These are phyloP conservation scores for Pseudocercospora fijiensis DNA, from an alignment of 2,329 filamentous ascomycete species.

Conservation along the genomic window DNA sequence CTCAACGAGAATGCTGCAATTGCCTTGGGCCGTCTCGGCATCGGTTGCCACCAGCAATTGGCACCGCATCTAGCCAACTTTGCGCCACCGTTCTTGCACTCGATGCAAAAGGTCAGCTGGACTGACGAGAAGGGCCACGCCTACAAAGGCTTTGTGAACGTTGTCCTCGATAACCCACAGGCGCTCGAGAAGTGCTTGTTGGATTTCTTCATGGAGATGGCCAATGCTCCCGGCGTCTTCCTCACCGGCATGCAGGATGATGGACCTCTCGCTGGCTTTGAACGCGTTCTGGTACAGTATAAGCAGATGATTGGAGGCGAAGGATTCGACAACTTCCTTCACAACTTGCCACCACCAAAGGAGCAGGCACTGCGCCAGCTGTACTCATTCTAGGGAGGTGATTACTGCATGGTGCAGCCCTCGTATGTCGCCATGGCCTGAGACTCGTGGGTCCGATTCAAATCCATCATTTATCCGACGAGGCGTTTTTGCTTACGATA, in stretches of 20 bases:
- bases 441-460: background rate
- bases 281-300: slow-evolving; percentile 57
- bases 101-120: slow-evolving; percentile 80
- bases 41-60: slow-evolving; percentile 72
- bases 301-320: slow-evolving; percentile 52
- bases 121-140: slow-evolving; percentile 94
- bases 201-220: slow-evolving; percentile 81
- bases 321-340: slow-evolving; percentile 54
- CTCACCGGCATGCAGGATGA: slow-evolving; percentile 60
- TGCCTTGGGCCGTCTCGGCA: slow-evolving; percentile 81
- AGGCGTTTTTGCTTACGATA: slow-evolving; percentile 26
- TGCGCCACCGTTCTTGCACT: slow-evolving; percentile 75
- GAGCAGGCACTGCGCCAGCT: slow-evolving; percentile 46
- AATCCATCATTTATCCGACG: slow-evolving; percentile 12
- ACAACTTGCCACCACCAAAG: slow-evolving; percentile 46
- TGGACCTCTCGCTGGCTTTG: slow-evolving; percentile 68
- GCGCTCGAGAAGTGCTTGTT: slow-evolving; percentile 85
- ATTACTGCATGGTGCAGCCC: slow-evolving; percentile 16
- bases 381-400: slow-evolving; percentile 42
- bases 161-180: slow-evolving; percentile 82
- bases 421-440: slow-evolving; percentile 5
- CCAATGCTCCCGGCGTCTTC: slow-evolving; percentile 62
- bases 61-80: slow-evolving; percentile 78
- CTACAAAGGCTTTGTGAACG: slow-evolving; percentile 82
- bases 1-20: slow-evolving; percentile 93